Percentiles rank a stretch among this genome's conserved stretches.
Conservation (phyloP, 2,329 filamentous ascomycete species). For the Xylaria sp. region DNA sequence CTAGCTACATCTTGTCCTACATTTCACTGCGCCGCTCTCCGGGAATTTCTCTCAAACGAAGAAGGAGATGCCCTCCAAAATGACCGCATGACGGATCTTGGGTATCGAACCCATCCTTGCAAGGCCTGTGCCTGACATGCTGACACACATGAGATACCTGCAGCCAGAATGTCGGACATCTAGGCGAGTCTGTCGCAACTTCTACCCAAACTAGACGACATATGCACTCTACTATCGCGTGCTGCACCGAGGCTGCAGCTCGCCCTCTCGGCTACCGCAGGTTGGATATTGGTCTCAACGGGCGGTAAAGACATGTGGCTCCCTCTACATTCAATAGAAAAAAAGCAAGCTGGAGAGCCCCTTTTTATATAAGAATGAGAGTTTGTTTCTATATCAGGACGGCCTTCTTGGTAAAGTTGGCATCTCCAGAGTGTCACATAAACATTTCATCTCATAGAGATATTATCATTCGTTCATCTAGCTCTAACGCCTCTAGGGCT, state of each 20-base stretch:
- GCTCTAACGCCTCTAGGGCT: background rate
- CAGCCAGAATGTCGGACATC: background rate
- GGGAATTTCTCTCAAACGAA: background rate
- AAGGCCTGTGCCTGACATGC: constrained; percentile 22
- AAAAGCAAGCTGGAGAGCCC: background rate
- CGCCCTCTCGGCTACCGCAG: background rate
- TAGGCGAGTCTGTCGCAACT: constrained; percentile 2
- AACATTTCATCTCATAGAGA: background rate
- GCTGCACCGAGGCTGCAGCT: constrained; percentile 9
- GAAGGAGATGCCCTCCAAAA: background rate
- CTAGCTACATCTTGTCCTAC: background rate
- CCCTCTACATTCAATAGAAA: background rate
- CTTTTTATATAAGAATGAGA: constrained; percentile 26
- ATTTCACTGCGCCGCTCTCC: constrained; percentile 10
- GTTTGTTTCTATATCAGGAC: background rate
- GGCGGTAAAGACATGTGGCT: background rate
- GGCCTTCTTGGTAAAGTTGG: background rate
- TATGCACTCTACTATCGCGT: background rate
- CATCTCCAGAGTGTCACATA: background rate
- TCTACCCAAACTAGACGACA: background rate
- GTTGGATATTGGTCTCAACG: background rate
- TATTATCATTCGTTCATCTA: background rate
- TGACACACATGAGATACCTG: constrained; percentile 8
- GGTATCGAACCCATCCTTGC: constrained; percentile 23
- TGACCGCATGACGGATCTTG: constrained; percentile 8